Evolutionary conservation across 1,284 basidiomycete species (phyloP).

Genomic region (Cutaneotrichosporon sp.): DNA sequence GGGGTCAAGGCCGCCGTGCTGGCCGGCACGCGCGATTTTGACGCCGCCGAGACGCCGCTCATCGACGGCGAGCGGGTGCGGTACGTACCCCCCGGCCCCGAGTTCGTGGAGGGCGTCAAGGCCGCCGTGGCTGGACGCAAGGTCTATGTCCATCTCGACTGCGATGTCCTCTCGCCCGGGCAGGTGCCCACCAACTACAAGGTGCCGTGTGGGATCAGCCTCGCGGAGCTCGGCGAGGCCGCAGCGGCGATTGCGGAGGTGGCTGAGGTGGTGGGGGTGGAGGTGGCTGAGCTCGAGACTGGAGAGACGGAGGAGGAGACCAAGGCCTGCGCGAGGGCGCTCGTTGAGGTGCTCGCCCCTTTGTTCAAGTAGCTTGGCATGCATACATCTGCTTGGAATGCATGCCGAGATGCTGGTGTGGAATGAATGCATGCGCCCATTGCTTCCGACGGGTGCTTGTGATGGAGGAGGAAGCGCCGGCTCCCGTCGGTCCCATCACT

Average conservation of each 20-base stretch:
- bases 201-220: not conserved
- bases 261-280: not conserved
- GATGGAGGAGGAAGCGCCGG: too few relatives aligned
- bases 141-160: not conserved
- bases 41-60: not conserved
- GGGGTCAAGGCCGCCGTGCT: not conserved
- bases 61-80: not conserved
- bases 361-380: not conserved
- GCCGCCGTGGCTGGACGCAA: not conserved
- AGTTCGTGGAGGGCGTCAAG: not conserved
- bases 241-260: not conserved
- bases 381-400: not conserved
- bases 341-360: not conserved
- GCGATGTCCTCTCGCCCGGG: not conserved
- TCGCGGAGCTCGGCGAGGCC: not conserved
- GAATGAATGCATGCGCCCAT: too few relatives aligned
- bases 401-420: too few relatives aligned
- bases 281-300: not conserved
- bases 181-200: not conserved
- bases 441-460: too few relatives aligned
- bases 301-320: constrained; percentile 1
- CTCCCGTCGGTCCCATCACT: too few relatives aligned
- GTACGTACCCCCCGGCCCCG: not conserved
- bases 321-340: not conserved
- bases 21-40: not conserved